Percentiles rank a stretch among this genome's conserved stretches.
Conservation (phyloP, 1,284 basidiomycete species). For the Austroboletus niveus region DNA sequence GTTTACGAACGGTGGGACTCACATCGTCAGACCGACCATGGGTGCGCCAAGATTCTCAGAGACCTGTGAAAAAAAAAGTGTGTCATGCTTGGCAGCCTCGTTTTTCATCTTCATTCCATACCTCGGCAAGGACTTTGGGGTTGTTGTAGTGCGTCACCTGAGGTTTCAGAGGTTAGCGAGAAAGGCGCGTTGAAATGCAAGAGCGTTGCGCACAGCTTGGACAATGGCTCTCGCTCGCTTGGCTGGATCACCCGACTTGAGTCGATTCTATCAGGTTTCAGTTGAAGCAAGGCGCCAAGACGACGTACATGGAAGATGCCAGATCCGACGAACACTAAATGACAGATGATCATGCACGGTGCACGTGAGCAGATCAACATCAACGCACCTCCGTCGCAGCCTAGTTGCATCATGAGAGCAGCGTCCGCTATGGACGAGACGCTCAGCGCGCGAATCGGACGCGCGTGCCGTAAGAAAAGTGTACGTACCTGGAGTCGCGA, state of each 20-base stretch:
- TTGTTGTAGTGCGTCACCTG: conserved; percentile 96
- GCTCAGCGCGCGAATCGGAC: conserved; percentile 1
- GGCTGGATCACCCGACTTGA: conserved; percentile 87
- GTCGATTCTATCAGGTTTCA: neutral
- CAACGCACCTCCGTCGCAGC: conserved; percentile 88
- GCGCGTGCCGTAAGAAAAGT: neutral
- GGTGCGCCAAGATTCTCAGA: conserved; percentile 88
- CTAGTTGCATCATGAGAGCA: conserved; percentile 99
- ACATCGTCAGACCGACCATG: conserved; percentile 94
- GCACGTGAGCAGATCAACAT: neutral
- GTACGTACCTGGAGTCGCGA: conserved; percentile 85
- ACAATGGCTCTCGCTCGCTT: conserved; percentile 97
- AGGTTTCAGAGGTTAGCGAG: conserved; percentile 8
- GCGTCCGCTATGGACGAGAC: conserved; percentile 72
- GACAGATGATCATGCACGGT: conserved; percentile 10
- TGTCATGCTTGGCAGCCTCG: neutral
- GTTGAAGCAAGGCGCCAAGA: neutral
- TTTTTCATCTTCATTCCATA: conserved; percentile 24
- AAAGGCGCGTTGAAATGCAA: conserved; percentile 1
- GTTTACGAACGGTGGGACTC: conserved; percentile 30
- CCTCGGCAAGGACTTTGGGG: conserved; percentile 80
- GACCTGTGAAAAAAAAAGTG: conserved; percentile 43
- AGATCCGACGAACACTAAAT: conserved; percentile 86
- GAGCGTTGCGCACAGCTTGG: conserved; percentile 66
- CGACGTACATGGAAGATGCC: conserved; percentile 86